Conservation (phyloP, 1,284 basidiomycete genomes). For the Fomitiporia mediterranea region DNA sequence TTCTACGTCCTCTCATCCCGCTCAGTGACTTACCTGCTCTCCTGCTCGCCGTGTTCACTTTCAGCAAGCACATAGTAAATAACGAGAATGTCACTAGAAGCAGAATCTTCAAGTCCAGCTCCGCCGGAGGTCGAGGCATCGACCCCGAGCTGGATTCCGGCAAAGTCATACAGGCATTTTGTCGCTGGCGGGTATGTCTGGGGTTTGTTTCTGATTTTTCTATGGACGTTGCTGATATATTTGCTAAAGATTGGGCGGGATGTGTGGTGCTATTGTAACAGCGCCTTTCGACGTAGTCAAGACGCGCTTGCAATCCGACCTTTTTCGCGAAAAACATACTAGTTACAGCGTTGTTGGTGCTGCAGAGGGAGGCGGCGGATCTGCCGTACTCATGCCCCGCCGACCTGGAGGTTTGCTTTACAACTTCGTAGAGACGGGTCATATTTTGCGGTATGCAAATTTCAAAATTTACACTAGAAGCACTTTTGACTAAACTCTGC, state of each 20-base stretch:
- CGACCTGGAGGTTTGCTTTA: constrained; percentile 61
- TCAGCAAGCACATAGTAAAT: not conserved
- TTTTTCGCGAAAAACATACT: constrained; percentile 66
- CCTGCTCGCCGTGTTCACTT: not conserved
- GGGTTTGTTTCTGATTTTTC: not conserved
- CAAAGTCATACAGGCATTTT: constrained; percentile 82
- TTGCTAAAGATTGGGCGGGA: constrained; percentile 77
- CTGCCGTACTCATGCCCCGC: constrained; percentile 40
- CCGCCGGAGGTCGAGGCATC: constrained; percentile 30
- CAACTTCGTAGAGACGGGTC: constrained; percentile 93
- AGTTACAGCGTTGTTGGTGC: constrained; percentile 40
- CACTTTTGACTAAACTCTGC: too few relatives aligned
- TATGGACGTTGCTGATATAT: not conserved
- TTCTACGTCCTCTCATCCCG: not conserved
- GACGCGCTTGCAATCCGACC: constrained; percentile 90
- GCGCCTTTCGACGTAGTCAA: constrained; percentile 99
- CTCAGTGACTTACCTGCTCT: not conserved
- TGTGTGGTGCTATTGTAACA: constrained; percentile 96
- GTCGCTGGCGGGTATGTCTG: constrained; percentile 79
- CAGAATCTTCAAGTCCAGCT: constrained; percentile 25
- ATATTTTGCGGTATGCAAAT: constrained; percentile 73
- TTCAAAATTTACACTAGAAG: too few relatives aligned
- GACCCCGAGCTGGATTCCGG: constrained; percentile 45
- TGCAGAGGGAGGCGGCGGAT: constrained; percentile 37
- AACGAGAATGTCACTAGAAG: constrained; percentile 6